Conservation (phyloP, 2,329 filamentous ascomycete species). For the Pseudogymnoascus sp. region DNA sequence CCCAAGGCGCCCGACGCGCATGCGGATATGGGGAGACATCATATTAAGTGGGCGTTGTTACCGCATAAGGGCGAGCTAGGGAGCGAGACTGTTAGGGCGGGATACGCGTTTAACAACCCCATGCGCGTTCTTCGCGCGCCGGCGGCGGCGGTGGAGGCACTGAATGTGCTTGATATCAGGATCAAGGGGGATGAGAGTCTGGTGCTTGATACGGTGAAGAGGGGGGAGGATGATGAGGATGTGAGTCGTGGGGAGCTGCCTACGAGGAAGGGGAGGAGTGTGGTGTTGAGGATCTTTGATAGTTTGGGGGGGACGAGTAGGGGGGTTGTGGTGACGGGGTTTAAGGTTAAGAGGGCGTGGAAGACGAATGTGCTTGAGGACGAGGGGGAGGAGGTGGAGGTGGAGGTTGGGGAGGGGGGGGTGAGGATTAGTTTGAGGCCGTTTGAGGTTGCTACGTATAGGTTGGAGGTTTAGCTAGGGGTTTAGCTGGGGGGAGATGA, state of each 20-base stretch:
- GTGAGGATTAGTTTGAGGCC: slow-evolving; percentile 60
- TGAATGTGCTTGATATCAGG: slow-evolving; percentile 46
- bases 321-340: slow-evolving; percentile 56
- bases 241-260: slow-evolving; percentile 54
- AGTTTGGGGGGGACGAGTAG: slow-evolving; percentile 72
- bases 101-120: slow-evolving; percentile 85
- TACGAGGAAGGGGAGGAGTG: slow-evolving; percentile 61
- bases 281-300: slow-evolving; percentile 83
- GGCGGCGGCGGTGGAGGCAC: slow-evolving; percentile 35
- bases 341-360: slow-evolving; percentile 66
- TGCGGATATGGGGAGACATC: slow-evolving; percentile 86
- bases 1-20: slow-evolving; percentile 90
- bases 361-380: slow-evolving; percentile 89
- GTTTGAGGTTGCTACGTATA: slow-evolving; percentile 80
- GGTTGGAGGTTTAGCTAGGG: slow-evolving; percentile 44
- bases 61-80: slow-evolving; percentile 70
- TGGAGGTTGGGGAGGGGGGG: slow-evolving; percentile 38
- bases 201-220: slow-evolving; percentile 83
- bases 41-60: slow-evolving; percentile 82
- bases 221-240: slow-evolving; percentile 80
- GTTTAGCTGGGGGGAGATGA: slow-evolving; percentile 27
- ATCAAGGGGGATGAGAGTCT: slow-evolving; percentile 60
- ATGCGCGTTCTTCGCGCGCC: slow-evolving; percentile 45
- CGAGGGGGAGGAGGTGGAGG: slow-evolving; percentile 60
- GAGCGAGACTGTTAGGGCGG: slow-evolving; percentile 67